phyloP scores from a whole-genome alignment of 2,329 filamentous ascomycete species.

The Botrytis sinoallii region DNA sequence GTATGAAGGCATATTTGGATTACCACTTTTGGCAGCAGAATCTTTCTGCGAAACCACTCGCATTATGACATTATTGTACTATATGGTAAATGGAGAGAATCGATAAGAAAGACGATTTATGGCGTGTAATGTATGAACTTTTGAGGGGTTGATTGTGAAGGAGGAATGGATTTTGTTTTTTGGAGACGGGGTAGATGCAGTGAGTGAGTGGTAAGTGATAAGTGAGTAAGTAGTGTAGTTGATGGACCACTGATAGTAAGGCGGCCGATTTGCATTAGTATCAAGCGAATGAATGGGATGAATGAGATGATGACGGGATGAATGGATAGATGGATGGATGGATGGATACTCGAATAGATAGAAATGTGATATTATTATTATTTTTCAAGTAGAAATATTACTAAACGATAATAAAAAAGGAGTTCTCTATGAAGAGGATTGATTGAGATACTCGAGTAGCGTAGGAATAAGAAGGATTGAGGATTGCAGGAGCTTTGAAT shows the following conservation, averaged over 20 bases:
- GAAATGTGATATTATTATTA: background rate
- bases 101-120: background rate
- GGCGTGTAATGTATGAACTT: background rate
- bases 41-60: slow-evolving; percentile 39
- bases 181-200: background rate
- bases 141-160: background rate
- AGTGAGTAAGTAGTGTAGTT: background rate
- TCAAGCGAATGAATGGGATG: background rate
- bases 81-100: slow-evolving; percentile 22
- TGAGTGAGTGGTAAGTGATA: background rate
- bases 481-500: slow-evolving; percentile 5
- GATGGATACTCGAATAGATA: background rate
- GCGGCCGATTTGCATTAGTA: background rate
- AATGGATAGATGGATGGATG: background rate
- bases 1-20: slow-evolving; percentile 43
- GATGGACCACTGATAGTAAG: background rate
- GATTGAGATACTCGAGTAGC: background rate
- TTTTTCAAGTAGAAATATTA: background rate
- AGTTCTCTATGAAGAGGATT: background rate
- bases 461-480: background rate
- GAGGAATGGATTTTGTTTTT: slow-evolving; percentile 3
- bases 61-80: slow-evolving; percentile 46
- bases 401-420: background rate
- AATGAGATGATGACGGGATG: background rate
- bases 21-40: slow-evolving; percentile 30